Evolutionary conservation across 192 early-diverging fungal genomes (phyloP), one percentile per base, ranked within the genome.

Genomic region (Backusella circina): DNA sequence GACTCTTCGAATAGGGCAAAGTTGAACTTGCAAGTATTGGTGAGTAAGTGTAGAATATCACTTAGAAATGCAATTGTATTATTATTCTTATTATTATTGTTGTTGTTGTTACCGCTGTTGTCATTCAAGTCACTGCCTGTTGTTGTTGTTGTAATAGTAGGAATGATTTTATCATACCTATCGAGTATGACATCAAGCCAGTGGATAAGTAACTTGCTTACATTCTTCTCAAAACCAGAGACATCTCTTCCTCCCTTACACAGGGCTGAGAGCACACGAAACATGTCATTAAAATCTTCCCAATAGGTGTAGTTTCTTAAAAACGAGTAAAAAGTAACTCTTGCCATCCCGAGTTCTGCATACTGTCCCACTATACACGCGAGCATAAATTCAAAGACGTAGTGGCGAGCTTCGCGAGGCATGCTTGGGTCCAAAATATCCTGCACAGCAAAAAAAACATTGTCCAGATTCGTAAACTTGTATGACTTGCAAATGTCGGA

Each of bases 201-300:
- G 39, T 79, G 77, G 10, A 84, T 83, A 21, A 88, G 74, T 0
- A 90, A 67, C 37, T 85, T 78, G 7, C 72, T 81, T 7, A 90
- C 81, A 54, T 89, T 89, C 75, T 88, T 87, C 72, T 90, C 89
- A 35, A 90, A 88, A 4, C 83, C 82, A 66, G 85, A 85, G 12
- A 89, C 85, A 69, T 90, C 87, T 38, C 86, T 77, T 7, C 89
- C 89, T 64, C 87, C 79, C 16, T 86, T 87, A 39, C 82, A 86
- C 9, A 90, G 75, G 37, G 83, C 80, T 32, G 70, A 79, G 3
- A 90, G 67, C 7, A 88, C 88, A 15, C 75, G 51, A 21, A 86
- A 79, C 66, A 84, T 88, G 72, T 87, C 82, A 5, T 70, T 69
- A 77, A 89, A 86, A 61, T 90, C 89, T 21, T 88, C 86, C 75